Evolutionary conservation across 805 yeast genomes (phyloP).

Genomic region (Yamadazyma ubonensis): DNA sequence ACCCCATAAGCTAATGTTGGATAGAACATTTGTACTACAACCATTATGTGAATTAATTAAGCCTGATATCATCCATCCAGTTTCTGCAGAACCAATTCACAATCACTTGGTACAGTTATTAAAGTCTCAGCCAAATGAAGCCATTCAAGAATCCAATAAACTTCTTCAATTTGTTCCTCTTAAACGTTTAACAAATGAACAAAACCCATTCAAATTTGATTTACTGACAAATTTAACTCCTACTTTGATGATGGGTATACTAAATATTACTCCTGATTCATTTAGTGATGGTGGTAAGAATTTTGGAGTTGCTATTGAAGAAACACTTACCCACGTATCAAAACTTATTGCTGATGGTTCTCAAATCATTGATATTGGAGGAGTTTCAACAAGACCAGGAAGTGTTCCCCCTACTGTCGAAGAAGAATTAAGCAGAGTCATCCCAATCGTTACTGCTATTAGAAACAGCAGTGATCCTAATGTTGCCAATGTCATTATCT

Average conservation of each 20-base stretch:
- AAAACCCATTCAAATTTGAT: conserved; percentile 40
- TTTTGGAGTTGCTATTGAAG: conserved; percentile 25
- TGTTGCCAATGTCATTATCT: conserved; percentile 51
- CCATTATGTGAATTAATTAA: conserved; percentile 83
- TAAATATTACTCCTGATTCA: conserved; percentile 92
- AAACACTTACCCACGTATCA: conserved; percentile 46
- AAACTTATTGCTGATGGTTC: conserved; percentile 59
- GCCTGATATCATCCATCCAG: conserved; percentile 71
- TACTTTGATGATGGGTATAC: conserved; percentile 83
- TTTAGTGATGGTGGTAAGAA: conserved; percentile 83
- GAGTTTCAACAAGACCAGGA: conserved; percentile 91
- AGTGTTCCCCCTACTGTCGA: conserved; percentile 56
- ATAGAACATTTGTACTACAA: conserved; percentile 83
- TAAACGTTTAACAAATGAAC: conserved; percentile 15
- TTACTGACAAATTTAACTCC: conserved; percentile 39
- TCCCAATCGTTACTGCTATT: conserved; percentile 66
- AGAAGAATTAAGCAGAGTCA: conserved; percentile 70
- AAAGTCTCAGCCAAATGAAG: conserved; percentile 30
- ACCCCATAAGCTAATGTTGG: conserved; percentile 88
- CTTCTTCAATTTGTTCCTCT: conserved; percentile 54
- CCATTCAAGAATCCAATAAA: conserved; percentile 50
- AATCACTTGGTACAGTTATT: conserved; percentile 60
- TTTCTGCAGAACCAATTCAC: conserved; percentile 78
- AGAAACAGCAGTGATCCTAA: conserved; percentile 40
- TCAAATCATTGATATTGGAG: conserved; percentile 87